Percentiles rank a stretch among this genome's conserved stretches.
These are phyloP conservation scores for Cunninghamia lanceolata DNA, from an alignment of 75 land plant genomes.

Conservation along the genomic window DNA sequence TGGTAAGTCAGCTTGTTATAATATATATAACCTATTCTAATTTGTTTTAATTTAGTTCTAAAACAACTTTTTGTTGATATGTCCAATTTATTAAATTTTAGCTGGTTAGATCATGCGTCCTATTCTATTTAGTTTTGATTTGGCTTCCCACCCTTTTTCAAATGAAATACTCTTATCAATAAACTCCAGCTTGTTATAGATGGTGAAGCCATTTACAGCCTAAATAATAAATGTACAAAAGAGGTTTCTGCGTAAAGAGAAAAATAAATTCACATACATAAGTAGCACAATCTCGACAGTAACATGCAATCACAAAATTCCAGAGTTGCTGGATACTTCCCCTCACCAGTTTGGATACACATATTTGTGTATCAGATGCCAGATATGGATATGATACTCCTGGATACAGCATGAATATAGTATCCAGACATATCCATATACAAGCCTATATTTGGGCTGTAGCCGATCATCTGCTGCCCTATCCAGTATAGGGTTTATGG, in stretches of 20 bases:
- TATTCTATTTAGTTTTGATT: background rate
- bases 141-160: background rate
- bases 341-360: too few species aligned
- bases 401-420: too few species aligned
- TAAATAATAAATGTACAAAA: background rate
- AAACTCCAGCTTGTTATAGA: background rate
- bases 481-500: too few species aligned
- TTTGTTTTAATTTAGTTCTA: background rate
- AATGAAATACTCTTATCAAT: background rate
- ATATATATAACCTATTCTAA: background rate
- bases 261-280: background rate
- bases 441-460: too few species aligned
- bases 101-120: background rate
- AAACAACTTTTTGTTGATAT: background rate
- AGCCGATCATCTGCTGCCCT: too few species aligned
- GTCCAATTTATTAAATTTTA: background rate
- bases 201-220: background rate
- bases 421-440: too few species aligned
- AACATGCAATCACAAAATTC: background rate
- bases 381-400: too few species aligned
- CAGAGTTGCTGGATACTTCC: too few species aligned
- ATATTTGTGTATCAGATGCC: too few species aligned
- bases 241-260: background rate
- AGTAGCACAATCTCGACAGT: background rate
- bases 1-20: slow-evolving; percentile 17